Percentiles rank a stretch among this genome's conserved stretches.
Conservation (phyloP, 73 alveolate genomes). For the Blepharisma japonicum region DNA sequence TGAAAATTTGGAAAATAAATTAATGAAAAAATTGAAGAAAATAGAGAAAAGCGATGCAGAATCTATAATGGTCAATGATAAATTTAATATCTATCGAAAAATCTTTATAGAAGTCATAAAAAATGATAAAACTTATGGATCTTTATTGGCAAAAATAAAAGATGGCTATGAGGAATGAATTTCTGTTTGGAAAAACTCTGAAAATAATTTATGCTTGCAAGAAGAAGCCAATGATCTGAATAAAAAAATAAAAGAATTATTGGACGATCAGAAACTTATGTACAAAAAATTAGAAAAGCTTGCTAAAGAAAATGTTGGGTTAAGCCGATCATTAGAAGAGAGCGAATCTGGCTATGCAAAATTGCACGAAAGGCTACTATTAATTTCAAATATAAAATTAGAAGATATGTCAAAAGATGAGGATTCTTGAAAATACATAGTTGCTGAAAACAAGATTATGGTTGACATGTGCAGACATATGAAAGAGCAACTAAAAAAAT, state of each 20-base stretch:
- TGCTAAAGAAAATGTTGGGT: conserved; percentile 1
- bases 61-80: background rate
- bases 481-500: background rate
- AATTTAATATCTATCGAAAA: background rate
- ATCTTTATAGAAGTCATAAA: background rate
- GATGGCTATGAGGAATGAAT: background rate
- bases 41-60: too few species aligned
- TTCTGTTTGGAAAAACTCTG: background rate
- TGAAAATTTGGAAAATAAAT: too few species aligned
- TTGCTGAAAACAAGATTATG: background rate
- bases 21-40: too few species aligned
- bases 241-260: background rate
- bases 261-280: background rate
- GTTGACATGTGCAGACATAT: background rate
- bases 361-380: background rate
- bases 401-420: background rate
- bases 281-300: background rate
- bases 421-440: background rate
- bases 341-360: background rate
- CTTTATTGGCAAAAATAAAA: background rate
- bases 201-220: background rate
- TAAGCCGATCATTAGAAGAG: background rate
- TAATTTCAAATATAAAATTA: background rate
- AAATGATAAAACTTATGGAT: background rate
- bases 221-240: background rate